phyloP scores from a whole-genome alignment of 2,329 filamentous ascomycete genomes.

The Aureobasidium musti region DNA sequence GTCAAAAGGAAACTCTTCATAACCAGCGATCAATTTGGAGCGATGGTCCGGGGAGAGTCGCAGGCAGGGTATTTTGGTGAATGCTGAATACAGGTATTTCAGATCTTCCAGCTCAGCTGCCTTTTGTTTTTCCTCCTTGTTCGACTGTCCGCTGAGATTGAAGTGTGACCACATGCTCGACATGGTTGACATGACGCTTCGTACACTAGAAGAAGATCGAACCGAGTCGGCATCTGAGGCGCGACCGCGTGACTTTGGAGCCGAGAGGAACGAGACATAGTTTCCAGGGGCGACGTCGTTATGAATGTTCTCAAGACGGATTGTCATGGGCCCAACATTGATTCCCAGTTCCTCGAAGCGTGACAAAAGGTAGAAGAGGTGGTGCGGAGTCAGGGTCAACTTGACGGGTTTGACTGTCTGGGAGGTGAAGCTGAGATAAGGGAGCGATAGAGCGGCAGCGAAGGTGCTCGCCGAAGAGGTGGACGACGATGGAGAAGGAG shows the following conservation, averaged over 20 bases:
- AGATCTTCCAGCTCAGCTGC: slow-evolving; percentile 80
- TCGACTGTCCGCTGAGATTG: slow-evolving; percentile 76
- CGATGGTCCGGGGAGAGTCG: slow-evolving; percentile 90
- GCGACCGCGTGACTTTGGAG: slow-evolving; percentile 75
- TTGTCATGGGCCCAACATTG: slow-evolving; percentile 91
- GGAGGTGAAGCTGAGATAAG: slow-evolving; percentile 80
- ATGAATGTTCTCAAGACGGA: slow-evolving; percentile 91
- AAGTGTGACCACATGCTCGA: slow-evolving; percentile 89
- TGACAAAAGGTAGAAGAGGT: slow-evolving; percentile 93
- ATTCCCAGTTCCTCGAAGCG: slow-evolving; percentile 93
- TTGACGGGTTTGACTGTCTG: slow-evolving; percentile 85
- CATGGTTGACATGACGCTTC: slow-evolving; percentile 97
- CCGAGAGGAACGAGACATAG: slow-evolving; percentile 93
- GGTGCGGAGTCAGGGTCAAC: slow-evolving; percentile 89
- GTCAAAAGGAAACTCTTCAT: slow-evolving; percentile 97
- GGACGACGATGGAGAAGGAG: slow-evolving; percentile 67
- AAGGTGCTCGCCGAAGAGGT: slow-evolving; percentile 72
- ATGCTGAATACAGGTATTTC: slow-evolving; percentile 96
- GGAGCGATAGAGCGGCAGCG: slow-evolving; percentile 82
- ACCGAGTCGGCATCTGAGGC: slow-evolving; percentile 86
- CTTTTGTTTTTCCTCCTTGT: slow-evolving; percentile 87
- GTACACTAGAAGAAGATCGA: slow-evolving; percentile 92
- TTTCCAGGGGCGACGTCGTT: slow-evolving; percentile 82
- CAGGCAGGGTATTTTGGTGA: slow-evolving; percentile 95
- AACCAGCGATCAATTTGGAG: slow-evolving; percentile 84